Evolutionary conservation across 139 green algal species (phyloP), one percentile per base, ranked within the genome.

Genomic region (Mychonastes homosphaera): DNA sequence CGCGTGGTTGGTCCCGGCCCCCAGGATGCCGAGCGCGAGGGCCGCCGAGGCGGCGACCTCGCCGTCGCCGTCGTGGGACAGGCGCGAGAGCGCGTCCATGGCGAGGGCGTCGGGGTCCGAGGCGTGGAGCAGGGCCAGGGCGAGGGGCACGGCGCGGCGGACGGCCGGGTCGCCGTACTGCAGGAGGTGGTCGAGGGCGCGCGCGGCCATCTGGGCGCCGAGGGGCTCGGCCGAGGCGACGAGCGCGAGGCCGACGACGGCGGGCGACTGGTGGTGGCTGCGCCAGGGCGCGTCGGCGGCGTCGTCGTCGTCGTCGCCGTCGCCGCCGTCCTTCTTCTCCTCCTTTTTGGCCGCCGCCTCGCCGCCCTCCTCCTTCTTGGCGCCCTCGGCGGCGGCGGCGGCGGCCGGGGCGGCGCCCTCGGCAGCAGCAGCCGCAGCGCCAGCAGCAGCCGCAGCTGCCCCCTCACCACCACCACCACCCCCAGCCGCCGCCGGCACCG

Each of bases 1-100:
- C 16, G 92, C 88, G 51, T 99, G 97, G 83, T 99, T 99, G 50
- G 92, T 99, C 58, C 92, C 92, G 43, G 78, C 92, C 0, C 87
- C 85, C 15, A 98, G 74, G 19, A 99, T 64, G 10, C 92, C 92
- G 26, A 99, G 74, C 1, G 81, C 79, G 21, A 99, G 35, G 8
- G 93, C 76, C 1, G 92, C 92, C 26, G 24, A 49, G 26, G 19
- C 27, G 21, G 68, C 60, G 18, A 84, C 76, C 69, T 87, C 76
- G 4, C 54, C 58, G 66, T 96, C 88, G 13, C 73, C 77, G 68
- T 99, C 92, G 66, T 99, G 92, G 41, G 67, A 90, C 8, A 99
- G 77, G 9, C 92, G 65, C 62, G 75, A 82, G 30, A 99, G 86
- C 18, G 83, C 87, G 74, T 99, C 92, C 69, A 95, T 87, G 3